Base-by-base conservation (phyloP, 2,329 filamentous ascomycete genomes). In the Colletotrichum plurivorum region DNA sequence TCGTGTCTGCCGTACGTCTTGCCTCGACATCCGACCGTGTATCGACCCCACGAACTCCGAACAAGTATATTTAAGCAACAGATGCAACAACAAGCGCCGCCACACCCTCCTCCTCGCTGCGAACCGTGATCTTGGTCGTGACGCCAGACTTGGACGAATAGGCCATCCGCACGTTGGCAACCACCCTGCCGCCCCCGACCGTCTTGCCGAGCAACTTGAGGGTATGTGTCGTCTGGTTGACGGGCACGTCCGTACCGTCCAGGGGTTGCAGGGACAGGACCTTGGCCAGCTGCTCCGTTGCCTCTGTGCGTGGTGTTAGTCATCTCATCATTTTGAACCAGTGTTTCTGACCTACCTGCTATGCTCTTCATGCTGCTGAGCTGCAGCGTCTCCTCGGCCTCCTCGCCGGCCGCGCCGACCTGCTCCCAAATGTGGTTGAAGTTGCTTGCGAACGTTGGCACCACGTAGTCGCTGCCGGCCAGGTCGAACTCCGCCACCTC, bases 341-440 rank as follows among this genome's bases (percentile, higher is more conserved):
- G 49, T 16, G 59, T n/a, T 7, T 25, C 13, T n/a, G 7, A 86
- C 91, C 76, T 90, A 97, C 94, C 94, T 78, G 93, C 89, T 82
- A 99, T 97, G 77, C 93, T 94, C 90, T 97, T 97, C 77, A 96
- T 90, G 74, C 92, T 92, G 76, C 91, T 91, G 73, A 98, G 86
- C 81, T 95, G 94, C 79, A 97, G 84, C 45, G 95, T 99, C 84
- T 98, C 96, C 72, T 93, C 93, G 5, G 93, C 93, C 78, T 97
- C 93, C 77, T 97, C 94, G 59, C 95, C 94, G 31, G 93, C 86
- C n/a, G 93, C 93, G 61, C 94, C 94, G 61, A 95, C 90, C 81
- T 97, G 94, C 80, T 97, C 94, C 95, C 95, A 99, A 55, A 98
- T 89, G 76, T 97, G 94, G 78, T 93, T 94, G 79, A 98, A 99